Evolutionary conservation across 2,329 filamentous ascomycete species (phyloP).

Genomic region (Hypomyces rosellus): DNA sequence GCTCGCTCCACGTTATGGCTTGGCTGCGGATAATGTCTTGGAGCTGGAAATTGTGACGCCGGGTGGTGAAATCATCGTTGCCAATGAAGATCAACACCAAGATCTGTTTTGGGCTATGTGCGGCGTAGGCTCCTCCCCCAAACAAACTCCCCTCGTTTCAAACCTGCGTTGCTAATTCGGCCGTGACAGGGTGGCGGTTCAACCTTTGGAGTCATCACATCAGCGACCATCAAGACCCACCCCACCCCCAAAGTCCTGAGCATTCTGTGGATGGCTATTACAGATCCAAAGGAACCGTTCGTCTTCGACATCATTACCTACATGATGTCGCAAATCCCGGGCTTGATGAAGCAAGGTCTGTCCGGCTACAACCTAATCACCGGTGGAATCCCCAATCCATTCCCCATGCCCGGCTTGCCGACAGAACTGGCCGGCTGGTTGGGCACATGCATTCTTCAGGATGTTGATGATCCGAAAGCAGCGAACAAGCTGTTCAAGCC

Average conservation of each 20-base stretch:
- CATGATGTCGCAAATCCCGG: slow-evolving; percentile 39
- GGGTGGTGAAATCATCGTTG: slow-evolving; percentile 40
- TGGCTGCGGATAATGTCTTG: slow-evolving; percentile 58
- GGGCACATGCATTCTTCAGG: slow-evolving; percentile 29
- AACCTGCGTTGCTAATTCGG: no score
- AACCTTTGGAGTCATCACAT: slow-evolving; percentile 55
- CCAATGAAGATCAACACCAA: slow-evolving; percentile 45
- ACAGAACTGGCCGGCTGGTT: slow-evolving; percentile 30
- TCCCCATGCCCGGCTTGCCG: slow-evolving; percentile 28
- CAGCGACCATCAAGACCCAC: slow-evolving; percentile 49
- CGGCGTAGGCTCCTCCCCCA: slow-evolving; percentile 33
- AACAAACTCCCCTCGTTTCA: slow-evolving; percentile 13
- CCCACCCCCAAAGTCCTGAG: slow-evolving; percentile 32
- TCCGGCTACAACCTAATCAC: slow-evolving; percentile 42
- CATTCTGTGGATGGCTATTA: slow-evolving; percentile 18
- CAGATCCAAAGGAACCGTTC: slow-evolving; percentile 24
- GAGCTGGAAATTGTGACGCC: slow-evolving; percentile 52
- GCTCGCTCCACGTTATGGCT: slow-evolving; percentile 46
- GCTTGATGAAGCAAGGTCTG: slow-evolving; percentile 43
- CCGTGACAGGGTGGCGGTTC: slow-evolving; percentile 48
- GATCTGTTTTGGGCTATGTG: slow-evolving; percentile 61
- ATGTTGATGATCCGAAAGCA: slow-evolving; percentile 24
- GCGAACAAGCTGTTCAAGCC: slow-evolving; percentile 26
- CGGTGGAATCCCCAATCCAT: slow-evolving; percentile 25
- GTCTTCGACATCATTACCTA: slow-evolving; percentile 43